Conservation (phyloP, 805 yeast genomes). For the Isabelozyma gotoi region DNA sequence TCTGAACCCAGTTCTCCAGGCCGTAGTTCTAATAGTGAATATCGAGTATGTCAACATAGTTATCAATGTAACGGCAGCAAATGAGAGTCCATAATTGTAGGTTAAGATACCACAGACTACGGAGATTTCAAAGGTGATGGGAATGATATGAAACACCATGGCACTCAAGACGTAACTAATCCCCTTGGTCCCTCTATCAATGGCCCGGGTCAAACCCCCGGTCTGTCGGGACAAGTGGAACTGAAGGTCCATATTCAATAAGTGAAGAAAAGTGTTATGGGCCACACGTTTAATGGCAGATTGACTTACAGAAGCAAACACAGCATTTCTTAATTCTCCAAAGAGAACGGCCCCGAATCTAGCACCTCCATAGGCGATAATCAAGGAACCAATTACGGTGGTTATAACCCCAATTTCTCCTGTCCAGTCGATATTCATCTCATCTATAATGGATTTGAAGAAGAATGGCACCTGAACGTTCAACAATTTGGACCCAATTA, state of each 20-base stretch:
- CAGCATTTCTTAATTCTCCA: constrained; percentile 93
- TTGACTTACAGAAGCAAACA: constrained; percentile 94
- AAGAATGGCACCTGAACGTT: constrained; percentile 96
- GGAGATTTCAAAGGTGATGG: constrained; percentile 86
- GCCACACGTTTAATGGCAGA: constrained; percentile 91
- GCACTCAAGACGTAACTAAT: constrained; percentile 89
- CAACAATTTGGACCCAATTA: constrained; percentile 77
- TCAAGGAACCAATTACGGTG: constrained; percentile 63
- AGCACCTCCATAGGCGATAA: constrained; percentile 89
- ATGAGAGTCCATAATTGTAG: constrained; percentile 84
- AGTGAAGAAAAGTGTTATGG: constrained; percentile 77
- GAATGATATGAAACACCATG: constrained; percentile 96
- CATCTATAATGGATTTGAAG: constrained; percentile 82
- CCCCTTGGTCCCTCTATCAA: constrained; percentile 97
- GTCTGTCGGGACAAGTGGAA: constrained; percentile 92
- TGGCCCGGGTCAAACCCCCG: constrained; percentile 94
- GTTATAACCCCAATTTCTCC: constrained; percentile 57
- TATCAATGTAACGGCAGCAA: constrained; percentile 82
- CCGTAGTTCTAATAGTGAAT: constrained; percentile 88
- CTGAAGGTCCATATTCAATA: constrained; percentile 79
- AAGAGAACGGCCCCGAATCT: constrained; percentile 91
- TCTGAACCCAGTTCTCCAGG: constrained; percentile 94
- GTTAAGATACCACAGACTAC: constrained; percentile 93
- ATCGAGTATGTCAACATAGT: constrained; percentile 89
- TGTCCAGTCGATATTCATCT: constrained; percentile 88